phyloP scores from a whole-genome alignment of 2,329 filamentous ascomycete genomes.

The Sphaerulina populicola region DNA sequence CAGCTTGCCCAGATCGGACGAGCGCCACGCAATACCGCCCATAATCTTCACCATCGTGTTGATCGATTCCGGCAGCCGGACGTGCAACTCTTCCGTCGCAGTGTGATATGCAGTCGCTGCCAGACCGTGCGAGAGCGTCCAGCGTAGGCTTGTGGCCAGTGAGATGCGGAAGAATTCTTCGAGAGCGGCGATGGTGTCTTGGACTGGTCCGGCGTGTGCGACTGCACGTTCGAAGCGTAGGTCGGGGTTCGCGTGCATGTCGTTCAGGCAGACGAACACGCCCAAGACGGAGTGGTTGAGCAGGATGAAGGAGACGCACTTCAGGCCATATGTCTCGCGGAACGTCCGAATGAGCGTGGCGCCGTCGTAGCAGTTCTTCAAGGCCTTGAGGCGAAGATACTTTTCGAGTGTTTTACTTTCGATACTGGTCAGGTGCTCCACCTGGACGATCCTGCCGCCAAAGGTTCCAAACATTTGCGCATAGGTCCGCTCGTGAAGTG shows the following conservation, averaged over 20 bases:
- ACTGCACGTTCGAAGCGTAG: not conserved
- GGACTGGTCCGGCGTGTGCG: not conserved
- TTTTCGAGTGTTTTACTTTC: not conserved
- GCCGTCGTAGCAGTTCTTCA: conserved; percentile 4
- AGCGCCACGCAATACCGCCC: conserved; percentile 3
- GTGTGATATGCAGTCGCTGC: conserved; percentile 1
- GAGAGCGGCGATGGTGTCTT: conserved; percentile 4
- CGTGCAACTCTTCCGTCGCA: conserved; percentile 1
- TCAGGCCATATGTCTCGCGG: conserved; percentile 6
- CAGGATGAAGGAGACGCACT: conserved; percentile 4
- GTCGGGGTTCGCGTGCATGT: conserved; percentile 1
- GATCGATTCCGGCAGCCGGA: not conserved
- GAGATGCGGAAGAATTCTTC: conserved; percentile 8
- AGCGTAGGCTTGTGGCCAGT: conserved; percentile 4
- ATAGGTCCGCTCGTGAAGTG: conserved; percentile 6
- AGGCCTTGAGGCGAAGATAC: not conserved
- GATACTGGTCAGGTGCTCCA: not conserved
- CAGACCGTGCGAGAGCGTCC: conserved; percentile 4
- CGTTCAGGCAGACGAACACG: conserved; percentile 5
- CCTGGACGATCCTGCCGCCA: not conserved
- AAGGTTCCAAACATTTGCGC: conserved; percentile 4
- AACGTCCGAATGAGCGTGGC: conserved; percentile 3
- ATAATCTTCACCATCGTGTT: conserved; percentile 1
- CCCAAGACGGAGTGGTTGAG: conserved; percentile 9
- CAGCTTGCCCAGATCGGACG: conserved; percentile 1